Base-by-base conservation (phyloP, 352 stramenopile species). In the Lagenidium giganteum region DNA sequence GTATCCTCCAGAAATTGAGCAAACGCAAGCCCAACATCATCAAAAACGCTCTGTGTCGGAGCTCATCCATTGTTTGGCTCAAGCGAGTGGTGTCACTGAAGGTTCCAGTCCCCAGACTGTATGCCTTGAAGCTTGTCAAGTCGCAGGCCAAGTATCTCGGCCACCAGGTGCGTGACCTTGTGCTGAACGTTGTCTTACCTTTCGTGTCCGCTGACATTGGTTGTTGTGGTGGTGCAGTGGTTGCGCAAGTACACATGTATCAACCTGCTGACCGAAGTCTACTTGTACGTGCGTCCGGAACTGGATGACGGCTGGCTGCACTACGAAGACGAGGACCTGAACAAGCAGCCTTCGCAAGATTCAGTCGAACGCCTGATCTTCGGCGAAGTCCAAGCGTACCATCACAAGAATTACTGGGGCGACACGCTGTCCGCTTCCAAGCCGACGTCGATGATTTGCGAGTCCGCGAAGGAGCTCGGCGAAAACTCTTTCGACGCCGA, bases 1-100 rank as follows among this genome's bases (percentile, higher is more conserved):
- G 80, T 4, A 80, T 92, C 46, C 42, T 92, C 25, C 80, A 92
- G 44, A 88, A 88, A 33, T 59, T 92, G 52, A 92, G 76, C 9
- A 92, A 92, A 58, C 56, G 74, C n/a, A 89, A 89, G 46, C 76
- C 80, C 8, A 89, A 85, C 42, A 70, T 92, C 14, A 92, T 92
- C 45, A 88, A 87, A 49, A 85, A 87, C 45, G 71, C 67, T 18
- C 63, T 92, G 1, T 89, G 76, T 39, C 74, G 80, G 37, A 51
- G 67, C 12, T 73, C 76, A 16, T 89, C 80, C 12, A 87, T 92
- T 27, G 80, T 91, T 13, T 87, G 76, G 76, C 57, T 89, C 18
- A 89, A 89, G 76, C 70, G 76, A 35, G 76, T 89, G 5, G 68
- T 85, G n/a, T 76, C 74, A 25, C 61, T 92, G 12, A 65, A 70